Base-by-base conservation (phyloP, 495 filamentous ascomycete genomes). In the Podospora comata region DNA sequence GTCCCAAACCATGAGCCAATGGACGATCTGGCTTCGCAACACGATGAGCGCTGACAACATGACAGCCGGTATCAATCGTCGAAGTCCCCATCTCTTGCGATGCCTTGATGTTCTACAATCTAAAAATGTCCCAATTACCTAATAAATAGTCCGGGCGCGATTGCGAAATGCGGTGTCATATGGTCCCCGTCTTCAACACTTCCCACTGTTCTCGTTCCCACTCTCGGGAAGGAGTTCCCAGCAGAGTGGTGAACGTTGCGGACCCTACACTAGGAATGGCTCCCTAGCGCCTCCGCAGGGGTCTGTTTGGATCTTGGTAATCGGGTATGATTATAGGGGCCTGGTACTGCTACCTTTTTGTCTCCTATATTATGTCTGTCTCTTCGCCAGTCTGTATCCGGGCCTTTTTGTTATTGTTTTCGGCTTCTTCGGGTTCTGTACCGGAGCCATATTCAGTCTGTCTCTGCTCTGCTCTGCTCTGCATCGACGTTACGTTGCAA, bases 401-500 rank as follows among this genome's bases (percentile, higher is more conserved):
- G 19, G 19, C 23, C 56, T 27, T 58, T 58, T 56, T 56, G 15
- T 18, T 56, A 56, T 18, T 58, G n/a, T 58, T 58, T 58, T 58
- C 56, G 56, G 56, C 5, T 58, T 20, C 7, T 58, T 27, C 56
- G n/a, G 19, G 56, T 5, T 58, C n/a, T 58, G 56, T 5, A 20
- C 56, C 23, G n/a, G 56, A 27, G 18, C 3, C 56, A 58, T 11
- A 48, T 48, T 48, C 39, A 48, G 9, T 48, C 39, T 48, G 9
- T 48, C 39, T 48, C 15, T 48, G 39, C 39, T 48, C 15, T 48
- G 39, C 39, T 48, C 13, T 48, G 39, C 39, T 48, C 15, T 48
- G 39, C 39, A 48, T 58, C 55, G 59, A 15, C 20, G 23, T 61
- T 61, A 61, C 27, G 59, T 61, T 61, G 27, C 59, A 61, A 61